Base-by-base conservation (phyloP, 148 eudicot genomes). In the Pouteria glomerata region DNA sequence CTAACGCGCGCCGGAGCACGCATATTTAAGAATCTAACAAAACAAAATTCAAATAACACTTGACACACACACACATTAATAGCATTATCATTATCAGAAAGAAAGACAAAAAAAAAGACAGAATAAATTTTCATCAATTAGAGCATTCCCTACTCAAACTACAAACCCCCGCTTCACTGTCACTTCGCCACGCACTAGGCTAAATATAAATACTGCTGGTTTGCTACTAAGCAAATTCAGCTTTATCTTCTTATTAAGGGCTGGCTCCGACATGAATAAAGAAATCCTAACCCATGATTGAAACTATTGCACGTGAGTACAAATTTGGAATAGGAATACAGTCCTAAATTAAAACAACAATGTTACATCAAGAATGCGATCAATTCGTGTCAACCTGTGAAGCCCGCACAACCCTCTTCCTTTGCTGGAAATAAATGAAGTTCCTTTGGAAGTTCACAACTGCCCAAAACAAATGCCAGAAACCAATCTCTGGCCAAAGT, bases 401-500 rank as follows among this genome's bases (percentile, higher is more conserved):
- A 10, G 21, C 42, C 34, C 68, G 74, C 16, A 61, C 58, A 44
- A 77, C 73, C 80, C 84, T 87, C 82, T 55, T 74, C 73, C 60
- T 82, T 68, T 82, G 79, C 52, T 78, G 82, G 42, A 83, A 60
- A 71, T 78, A 80, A 21, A 42, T 61, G 42, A 58, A 60, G 45
- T 78, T 61, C 71, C 79, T 78, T 68, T 90, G 96, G 48, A 79
- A 87, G 39, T 77, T 76, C 74, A 87, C 27, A 33, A 90, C 68
- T 31, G 88, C 88, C 84, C 89, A 82, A 66, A 86, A 76, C 77
- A 90, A 77, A 57, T 90, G 90, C 72, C 80, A 62, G 35, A 85
- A 73, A 37, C 85, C 80, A 52, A 90, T 84, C 82, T 87, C 96
- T 6, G 96, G 92, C 96, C 96, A 90, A 63, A 90, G 81, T 33